Evolutionary conservation across 345 rosid genomes (phyloP), one percentile per base, ranked within the genome.

Genomic region (Clausena lansium): DNA sequence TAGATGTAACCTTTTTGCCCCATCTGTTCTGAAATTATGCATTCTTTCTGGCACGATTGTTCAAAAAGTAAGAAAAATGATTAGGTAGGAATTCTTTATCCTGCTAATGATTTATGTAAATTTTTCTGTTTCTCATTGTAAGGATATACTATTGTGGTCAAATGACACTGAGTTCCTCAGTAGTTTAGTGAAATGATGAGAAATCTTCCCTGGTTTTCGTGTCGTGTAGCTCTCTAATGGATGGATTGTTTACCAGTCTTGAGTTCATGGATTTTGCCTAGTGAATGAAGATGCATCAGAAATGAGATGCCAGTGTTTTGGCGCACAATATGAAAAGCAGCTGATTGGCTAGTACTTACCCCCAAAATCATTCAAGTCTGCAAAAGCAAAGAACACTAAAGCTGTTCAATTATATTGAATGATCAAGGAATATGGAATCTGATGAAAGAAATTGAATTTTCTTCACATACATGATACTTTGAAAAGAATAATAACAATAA

Each of bases 1-100:
- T 22, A 28, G 32, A 65, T 76, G 76, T 79, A 73, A 35, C 73
- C 33, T 24, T 66, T 52, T 81, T 74, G 52, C 65, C 22, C 17
- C 22, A 28, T 20, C 38, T 47, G 35, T 70, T 41, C 33, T 25
- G 69, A 30, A 41, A 39, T 72, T 17, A 63, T 32, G 28, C 66
- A 32, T 10, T 66, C 45, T 25, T 22, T 22, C 27, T 65, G 24
- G 20, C 6, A 11, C 0, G 50, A 13, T 13, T 11, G 50, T 45
- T 45, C 50, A 45, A 25, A 25, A 59, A 25, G 9, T n/a, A 15
- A 24, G 50, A 19, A 25, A 47, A 45, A 11, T n/a, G 28, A 7
- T 45, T 22, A 65, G 28, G 25, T 24, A 68, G 33, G 30, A 3
- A 19, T 35, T 9, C 38, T 6, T 65, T 35, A 1, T 65, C 6